A percentile compares a stretch with the other conserved stretches of the same genome.
Evolutionary conservation across 2,329 filamentous ascomycete species (phyloP).

Genomic region (Hirsutella rhossiliensis): DNA sequence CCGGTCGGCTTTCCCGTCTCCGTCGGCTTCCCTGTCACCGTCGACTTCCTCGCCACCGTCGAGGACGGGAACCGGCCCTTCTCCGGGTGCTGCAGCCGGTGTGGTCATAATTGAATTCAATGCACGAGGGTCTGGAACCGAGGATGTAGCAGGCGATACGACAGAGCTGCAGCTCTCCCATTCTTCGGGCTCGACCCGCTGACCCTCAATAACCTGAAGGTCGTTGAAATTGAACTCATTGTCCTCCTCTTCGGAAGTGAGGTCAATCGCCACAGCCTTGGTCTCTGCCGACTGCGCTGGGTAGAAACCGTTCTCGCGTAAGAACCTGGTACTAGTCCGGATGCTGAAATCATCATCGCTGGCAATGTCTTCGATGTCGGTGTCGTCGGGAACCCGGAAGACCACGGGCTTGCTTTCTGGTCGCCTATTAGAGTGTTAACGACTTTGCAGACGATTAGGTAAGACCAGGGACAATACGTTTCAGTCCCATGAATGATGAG

Average conservation of each 20-base stretch:
- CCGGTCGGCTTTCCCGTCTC: neutral
- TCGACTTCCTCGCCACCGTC: neutral
- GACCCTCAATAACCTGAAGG: neutral
- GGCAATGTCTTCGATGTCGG: slow-evolving; percentile 16
- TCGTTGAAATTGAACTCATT: neutral
- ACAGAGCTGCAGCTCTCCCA: neutral
- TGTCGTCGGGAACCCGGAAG: slow-evolving; percentile 31
- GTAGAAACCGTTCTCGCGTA: slow-evolving; percentile 15
- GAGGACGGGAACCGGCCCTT: too few species aligned
- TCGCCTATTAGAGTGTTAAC: slow-evolving; percentile 9
- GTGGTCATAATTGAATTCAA: too few species aligned
- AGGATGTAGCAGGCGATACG: neutral
- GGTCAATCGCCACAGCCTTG: slow-evolving; percentile 7
- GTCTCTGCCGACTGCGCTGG: slow-evolving; percentile 9
- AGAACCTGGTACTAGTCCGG: slow-evolving; percentile 12
- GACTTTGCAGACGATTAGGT: slow-evolving; percentile 1
- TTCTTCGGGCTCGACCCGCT: neutral
- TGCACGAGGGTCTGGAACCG: too few species aligned
- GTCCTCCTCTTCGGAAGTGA: slow-evolving; percentile 9
- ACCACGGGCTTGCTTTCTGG: slow-evolving; percentile 14
- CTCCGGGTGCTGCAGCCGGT: too few species aligned
- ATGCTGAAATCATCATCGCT: slow-evolving; percentile 15
- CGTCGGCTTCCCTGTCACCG: neutral
- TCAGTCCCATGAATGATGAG: slow-evolving; percentile 14
- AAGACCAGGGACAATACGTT: slow-evolving; percentile 7